phyloP scores from a whole-genome alignment of 129 eudicot genomes.

The Flaveria linearis region DNA sequence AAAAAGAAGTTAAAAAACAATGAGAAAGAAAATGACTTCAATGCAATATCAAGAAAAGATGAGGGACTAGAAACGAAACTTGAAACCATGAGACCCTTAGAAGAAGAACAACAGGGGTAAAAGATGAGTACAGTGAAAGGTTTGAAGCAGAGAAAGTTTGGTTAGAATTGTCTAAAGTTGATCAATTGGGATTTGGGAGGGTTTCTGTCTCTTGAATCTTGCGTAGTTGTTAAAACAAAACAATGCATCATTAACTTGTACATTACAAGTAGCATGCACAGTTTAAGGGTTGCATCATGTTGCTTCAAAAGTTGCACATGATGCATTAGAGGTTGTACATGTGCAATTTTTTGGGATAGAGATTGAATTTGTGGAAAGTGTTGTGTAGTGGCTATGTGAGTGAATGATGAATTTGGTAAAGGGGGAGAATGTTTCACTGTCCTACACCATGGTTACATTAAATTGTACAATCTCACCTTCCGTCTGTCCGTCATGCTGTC shows the following conservation, averaged over 20 bases:
- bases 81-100: constrained; percentile 6
- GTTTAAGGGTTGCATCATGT: constrained; percentile 10
- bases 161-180: constrained; percentile 76
- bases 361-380: background rate
- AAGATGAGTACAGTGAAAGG: constrained; percentile 47
- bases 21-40: constrained; percentile 20
- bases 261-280: constrained; percentile 21
- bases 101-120: constrained; percentile 32
- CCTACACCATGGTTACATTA: constrained; percentile 31
- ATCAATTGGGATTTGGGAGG: constrained; percentile 91
- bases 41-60: constrained; percentile 39
- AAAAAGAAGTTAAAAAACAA: constrained; percentile 30
- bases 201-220: constrained; percentile 52
- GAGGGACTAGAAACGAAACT: constrained; percentile 26
- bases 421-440: constrained; percentile 35
- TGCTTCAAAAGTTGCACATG: constrained; percentile 20
- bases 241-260: constrained; percentile 35
- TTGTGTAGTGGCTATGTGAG: constrained; percentile 20
- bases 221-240: background rate
- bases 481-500: constrained; percentile 35
- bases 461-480: constrained; percentile 33
- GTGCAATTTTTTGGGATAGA: constrained; percentile 7
- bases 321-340: constrained; percentile 21
- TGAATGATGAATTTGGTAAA: constrained; percentile 29
- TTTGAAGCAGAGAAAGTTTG: constrained; percentile 69